Percentiles rank a stretch among this genome's conserved stretches.
phyloP scores from a whole-genome alignment of 129 eudicot species.

The Chrysanthemum lavandulifolium region DNA sequence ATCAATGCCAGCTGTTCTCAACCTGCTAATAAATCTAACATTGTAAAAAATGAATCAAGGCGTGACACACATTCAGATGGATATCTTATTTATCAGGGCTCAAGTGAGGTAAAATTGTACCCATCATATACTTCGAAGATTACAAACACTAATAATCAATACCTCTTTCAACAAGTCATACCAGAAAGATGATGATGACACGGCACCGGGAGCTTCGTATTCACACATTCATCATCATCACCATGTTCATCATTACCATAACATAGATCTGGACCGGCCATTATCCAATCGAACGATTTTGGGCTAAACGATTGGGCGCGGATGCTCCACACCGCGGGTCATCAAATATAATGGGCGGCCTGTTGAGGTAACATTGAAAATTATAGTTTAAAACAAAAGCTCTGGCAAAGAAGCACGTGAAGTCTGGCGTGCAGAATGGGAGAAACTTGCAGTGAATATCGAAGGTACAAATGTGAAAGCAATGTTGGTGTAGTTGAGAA shows the following conservation, averaged over 20 bases:
- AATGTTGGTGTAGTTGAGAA: slow-evolving; percentile 37
- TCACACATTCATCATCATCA: slow-evolving; percentile 62
- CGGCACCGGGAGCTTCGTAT: slow-evolving; percentile 35
- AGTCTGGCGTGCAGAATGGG: slow-evolving; percentile 49
- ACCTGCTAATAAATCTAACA: slow-evolving; percentile 34
- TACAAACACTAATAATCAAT: slow-evolving; percentile 24
- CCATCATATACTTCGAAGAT: slow-evolving; percentile 36
- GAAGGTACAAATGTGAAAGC: slow-evolving; percentile 50
- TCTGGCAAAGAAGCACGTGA: slow-evolving; percentile 63
- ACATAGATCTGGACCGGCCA: slow-evolving; percentile 34
- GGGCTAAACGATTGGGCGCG: slow-evolving; percentile 33
- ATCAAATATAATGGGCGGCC: slow-evolving; percentile 38
- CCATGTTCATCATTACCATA: slow-evolving; percentile 58
- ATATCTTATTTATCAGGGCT: slow-evolving; percentile 39
- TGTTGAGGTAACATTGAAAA: slow-evolving; percentile 37
- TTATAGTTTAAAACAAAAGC: slow-evolving; percentile 44
- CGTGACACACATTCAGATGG: slow-evolving; percentile 38
- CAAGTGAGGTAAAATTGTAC: slow-evolving; percentile 39
- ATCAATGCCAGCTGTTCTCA: slow-evolving; percentile 35
- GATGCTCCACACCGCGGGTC: slow-evolving; percentile 49
- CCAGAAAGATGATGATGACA: slow-evolving; percentile 32
- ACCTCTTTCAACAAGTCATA: slow-evolving; percentile 35
- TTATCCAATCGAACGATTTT: slow-evolving; percentile 31
- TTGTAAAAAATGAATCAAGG: slow-evolving; percentile 38
- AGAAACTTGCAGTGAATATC: slow-evolving; percentile 44